These are phyloP conservation scores for Globisporangium takayamanum DNA, from an alignment of 352 stramenopile species.

Conservation along the genomic window DNA sequence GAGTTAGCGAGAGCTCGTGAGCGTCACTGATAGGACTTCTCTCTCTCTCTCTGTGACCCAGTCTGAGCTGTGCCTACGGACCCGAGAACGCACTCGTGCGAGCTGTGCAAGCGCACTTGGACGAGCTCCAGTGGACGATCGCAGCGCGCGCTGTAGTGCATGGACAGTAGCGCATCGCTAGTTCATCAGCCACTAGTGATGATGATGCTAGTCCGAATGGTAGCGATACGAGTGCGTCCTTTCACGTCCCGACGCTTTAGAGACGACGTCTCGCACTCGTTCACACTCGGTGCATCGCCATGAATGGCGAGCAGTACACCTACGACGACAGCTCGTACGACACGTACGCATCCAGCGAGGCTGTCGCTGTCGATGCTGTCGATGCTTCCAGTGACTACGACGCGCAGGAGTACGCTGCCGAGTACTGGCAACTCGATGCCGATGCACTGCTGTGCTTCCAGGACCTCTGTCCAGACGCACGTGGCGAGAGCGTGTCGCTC, in stretches of 20 bases:
- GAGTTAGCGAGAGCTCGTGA: no score
- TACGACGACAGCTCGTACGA: no score
- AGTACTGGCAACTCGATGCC: slow-evolving; percentile 48
- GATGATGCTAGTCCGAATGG: no score
- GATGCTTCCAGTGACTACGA: background rate
- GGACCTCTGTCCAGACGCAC: slow-evolving; percentile 24
- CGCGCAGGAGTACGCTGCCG: slow-evolving; percentile 18
- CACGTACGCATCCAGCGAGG: no score
- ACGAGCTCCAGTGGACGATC: slow-evolving; percentile 2
- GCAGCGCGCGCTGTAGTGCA: background rate
- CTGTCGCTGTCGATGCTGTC: no score
- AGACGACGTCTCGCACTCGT: no score
- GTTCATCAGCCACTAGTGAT: no score
- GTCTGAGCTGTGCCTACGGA: slow-evolving; percentile 8
- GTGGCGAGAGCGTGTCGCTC: slow-evolving; percentile 29
- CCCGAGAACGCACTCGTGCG: slow-evolving; percentile 5
- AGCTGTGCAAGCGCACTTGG: slow-evolving; percentile 4
- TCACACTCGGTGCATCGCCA: no score
- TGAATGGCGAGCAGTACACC: no score
- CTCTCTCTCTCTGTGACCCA: background rate
- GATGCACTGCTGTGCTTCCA: slow-evolving; percentile 31
- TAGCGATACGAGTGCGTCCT: no score
- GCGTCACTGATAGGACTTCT: background rate
- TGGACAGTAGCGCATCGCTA: no score
- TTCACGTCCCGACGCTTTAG: no score